A percentile compares a stretch with the other conserved stretches of the same genome.
Evolutionary conservation across 1,284 basidiomycete genomes (phyloP).

Genomic region (Cryptococcus depauperatus): DNA sequence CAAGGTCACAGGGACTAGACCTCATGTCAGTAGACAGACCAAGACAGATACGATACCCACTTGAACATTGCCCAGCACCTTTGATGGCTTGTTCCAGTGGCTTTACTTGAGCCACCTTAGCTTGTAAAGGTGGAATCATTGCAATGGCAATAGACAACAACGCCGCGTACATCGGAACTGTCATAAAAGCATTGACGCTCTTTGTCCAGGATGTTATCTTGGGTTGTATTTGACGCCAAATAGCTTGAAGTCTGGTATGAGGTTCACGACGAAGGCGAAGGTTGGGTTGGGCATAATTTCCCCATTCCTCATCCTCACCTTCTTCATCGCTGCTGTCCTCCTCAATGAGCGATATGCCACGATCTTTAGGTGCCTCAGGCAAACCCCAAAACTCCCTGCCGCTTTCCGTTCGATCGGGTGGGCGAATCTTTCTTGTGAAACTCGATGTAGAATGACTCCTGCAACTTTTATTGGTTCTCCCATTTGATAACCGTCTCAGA

Average conservation of each 20-base stretch:
- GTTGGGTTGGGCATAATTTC: slow-evolving; percentile 12
- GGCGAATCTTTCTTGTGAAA: slow-evolving; percentile 3
- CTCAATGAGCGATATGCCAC: slow-evolving; percentile 17
- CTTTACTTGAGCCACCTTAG: slow-evolving; percentile 54
- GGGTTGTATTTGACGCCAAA: neutral
- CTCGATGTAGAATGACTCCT: slow-evolving; percentile 8
- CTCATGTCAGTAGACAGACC: neutral
- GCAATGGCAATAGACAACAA: slow-evolving; percentile 72
- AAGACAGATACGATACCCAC: slow-evolving; percentile 19
- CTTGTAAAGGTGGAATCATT: slow-evolving; percentile 65
- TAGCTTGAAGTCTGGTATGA: slow-evolving; percentile 27
- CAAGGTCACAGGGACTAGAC: slow-evolving; percentile 67
- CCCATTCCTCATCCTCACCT: slow-evolving; percentile 45
- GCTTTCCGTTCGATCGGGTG: slow-evolving; percentile 32
- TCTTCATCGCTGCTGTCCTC: slow-evolving; percentile 34
- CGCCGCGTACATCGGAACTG: slow-evolving; percentile 74
- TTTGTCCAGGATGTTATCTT: slow-evolving; percentile 41
- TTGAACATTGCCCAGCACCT: slow-evolving; percentile 68
- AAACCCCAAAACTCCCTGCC: slow-evolving; percentile 43
- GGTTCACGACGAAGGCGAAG: slow-evolving; percentile 23
- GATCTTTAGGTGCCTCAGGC: slow-evolving; percentile 34
- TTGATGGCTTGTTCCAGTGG: slow-evolving; percentile 66
- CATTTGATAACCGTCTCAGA: slow-evolving; percentile 2
- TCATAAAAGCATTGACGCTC: slow-evolving; percentile 70
- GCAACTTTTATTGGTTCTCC: slow-evolving; percentile 2